A percentile compares a stretch with the other conserved stretches of the same genome.
These are phyloP conservation scores for Gnaphalium uliginosum DNA, from an alignment of 129 eudicot species.

Conservation along the genomic window DNA sequence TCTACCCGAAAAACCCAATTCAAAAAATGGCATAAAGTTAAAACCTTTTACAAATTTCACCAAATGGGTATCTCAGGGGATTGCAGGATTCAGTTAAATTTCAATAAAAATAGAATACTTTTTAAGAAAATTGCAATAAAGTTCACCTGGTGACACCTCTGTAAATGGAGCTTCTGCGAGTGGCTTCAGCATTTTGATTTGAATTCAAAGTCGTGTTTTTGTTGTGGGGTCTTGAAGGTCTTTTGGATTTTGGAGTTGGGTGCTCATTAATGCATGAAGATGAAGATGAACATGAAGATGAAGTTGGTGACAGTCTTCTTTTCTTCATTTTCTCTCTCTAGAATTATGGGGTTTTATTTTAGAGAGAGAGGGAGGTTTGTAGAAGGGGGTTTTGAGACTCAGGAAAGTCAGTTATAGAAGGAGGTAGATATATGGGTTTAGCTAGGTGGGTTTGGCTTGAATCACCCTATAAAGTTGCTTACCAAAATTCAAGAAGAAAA, in stretches of 20 bases:
- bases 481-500: constrained; percentile 48
- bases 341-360: not conserved
- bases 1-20: constrained; percentile 21
- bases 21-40: not conserved
- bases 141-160: constrained; percentile 89
- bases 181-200: constrained; percentile 40
- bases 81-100: not conserved
- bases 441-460: constrained; percentile 54
- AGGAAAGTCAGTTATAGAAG: constrained; percentile 27
- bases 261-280: constrained; percentile 58
- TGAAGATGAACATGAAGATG: constrained; percentile 53
- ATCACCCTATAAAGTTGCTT: constrained; percentile 54
- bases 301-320: constrained; percentile 51
- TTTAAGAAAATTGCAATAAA: constrained; percentile 4
- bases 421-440: constrained; percentile 37
- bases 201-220: constrained; percentile 26
- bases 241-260: constrained; percentile 34
- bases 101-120: not conserved
- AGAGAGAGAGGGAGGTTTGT: constrained; percentile 2
- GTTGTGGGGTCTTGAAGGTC: constrained; percentile 38
- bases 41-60: constrained; percentile 1
- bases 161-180: constrained; percentile 80
- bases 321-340: constrained; percentile 35
- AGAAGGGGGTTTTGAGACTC: constrained; percentile 6
- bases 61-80: not conserved